These are phyloP conservation scores for Macroventuria anomochaeta DNA, from an alignment of 2,329 filamentous ascomycete species.

Conservation along the genomic window DNA sequence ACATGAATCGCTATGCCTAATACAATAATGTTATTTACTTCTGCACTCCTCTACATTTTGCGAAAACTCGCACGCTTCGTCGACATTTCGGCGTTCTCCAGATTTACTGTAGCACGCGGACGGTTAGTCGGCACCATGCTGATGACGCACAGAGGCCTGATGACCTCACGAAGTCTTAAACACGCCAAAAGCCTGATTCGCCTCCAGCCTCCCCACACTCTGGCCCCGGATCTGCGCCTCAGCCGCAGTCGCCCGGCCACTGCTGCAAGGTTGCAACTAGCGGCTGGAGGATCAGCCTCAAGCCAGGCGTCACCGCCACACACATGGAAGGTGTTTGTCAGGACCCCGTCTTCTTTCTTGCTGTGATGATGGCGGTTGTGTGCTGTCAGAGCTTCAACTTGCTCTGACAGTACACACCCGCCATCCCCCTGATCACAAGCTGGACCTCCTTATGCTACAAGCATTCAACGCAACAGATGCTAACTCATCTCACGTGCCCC, in stretches of 20 bases:
- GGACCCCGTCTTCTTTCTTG: too few relatives aligned
- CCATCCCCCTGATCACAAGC: too few relatives aligned
- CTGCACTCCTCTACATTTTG: background rate
- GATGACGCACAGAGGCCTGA: constrained; percentile 10
- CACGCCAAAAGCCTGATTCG: constrained; percentile 11
- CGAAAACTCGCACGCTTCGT: background rate
- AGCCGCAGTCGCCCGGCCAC: background rate
- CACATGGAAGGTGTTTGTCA: background rate
- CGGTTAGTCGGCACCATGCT: background rate
- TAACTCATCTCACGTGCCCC: too few relatives aligned
- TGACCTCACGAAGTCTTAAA: constrained; percentile 13
- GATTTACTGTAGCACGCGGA: background rate
- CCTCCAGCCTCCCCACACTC: constrained; percentile 9
- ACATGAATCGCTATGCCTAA: background rate
- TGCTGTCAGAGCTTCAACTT: too few relatives aligned
- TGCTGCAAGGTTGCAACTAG: background rate
- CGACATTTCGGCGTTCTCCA: background rate
- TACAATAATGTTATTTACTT: background rate
- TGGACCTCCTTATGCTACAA: too few relatives aligned
- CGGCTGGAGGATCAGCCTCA: background rate
- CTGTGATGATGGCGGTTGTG: too few relatives aligned
- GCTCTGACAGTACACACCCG: too few relatives aligned
- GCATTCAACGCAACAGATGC: too few relatives aligned
- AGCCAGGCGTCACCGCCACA: background rate
- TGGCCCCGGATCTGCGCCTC: constrained; percentile 8